Percentiles rank a stretch among this genome's conserved stretches.
phyloP scores from a whole-genome alignment of 169 alveolate species.

The Plasmodium relictum region DNA sequence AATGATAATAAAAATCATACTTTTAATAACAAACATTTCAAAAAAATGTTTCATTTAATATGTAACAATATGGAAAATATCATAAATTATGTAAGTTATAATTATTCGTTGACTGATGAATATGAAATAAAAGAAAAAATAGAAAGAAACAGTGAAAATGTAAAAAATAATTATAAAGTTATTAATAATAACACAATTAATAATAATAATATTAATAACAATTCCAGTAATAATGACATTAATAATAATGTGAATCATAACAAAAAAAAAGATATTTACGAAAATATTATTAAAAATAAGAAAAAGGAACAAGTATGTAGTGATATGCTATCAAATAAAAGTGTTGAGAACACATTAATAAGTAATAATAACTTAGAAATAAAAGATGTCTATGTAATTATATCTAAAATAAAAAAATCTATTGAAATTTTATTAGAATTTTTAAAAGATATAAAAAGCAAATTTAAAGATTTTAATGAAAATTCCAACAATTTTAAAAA shows the following conservation, averaged over 20 bases:
- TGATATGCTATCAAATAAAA: not conserved
- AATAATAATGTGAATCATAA: not conserved
- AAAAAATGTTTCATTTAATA: constrained; percentile 30
- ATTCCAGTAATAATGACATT: not conserved
- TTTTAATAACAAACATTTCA: constrained; percentile 12
- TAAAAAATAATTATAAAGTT: not conserved
- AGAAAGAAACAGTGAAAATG: not conserved
- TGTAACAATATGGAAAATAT: constrained; percentile 50
- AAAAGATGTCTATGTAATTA: constrained; percentile 28
- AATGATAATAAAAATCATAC: not conserved
- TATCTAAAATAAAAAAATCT: constrained; percentile 48
- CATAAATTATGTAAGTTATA: constrained; percentile 19
- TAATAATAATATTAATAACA: not conserved
- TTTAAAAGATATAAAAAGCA: constrained; percentile 48
- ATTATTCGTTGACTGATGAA: not conserved
- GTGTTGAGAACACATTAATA: not conserved
- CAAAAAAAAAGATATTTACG: not conserved
- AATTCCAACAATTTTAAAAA: not conserved
- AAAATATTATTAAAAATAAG: not conserved
- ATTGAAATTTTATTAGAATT: constrained; percentile 57
- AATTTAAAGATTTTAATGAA: not conserved
- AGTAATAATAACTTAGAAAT: constrained; percentile 14
- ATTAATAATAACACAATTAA: not conserved
- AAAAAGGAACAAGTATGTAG: not conserved
- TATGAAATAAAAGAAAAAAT: not conserved